phyloP scores from a whole-genome alignment of 2,329 filamentous ascomycete genomes.

The Lecanoromycetidae sp. region DNA sequence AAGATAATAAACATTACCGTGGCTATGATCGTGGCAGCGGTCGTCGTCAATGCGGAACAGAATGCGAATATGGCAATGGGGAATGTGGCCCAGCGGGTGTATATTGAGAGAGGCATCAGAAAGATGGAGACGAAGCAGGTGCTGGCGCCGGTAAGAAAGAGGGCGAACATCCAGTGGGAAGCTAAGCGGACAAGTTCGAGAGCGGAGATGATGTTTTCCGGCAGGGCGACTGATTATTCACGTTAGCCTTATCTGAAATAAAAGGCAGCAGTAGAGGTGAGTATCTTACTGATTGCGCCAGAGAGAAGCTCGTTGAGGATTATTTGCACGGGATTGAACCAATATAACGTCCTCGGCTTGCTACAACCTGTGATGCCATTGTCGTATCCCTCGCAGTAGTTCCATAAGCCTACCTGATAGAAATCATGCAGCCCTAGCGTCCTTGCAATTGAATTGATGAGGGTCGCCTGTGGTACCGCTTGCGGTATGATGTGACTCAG shows the following conservation, averaged over 20 bases:
- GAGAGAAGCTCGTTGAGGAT: slow-evolving; percentile 66
- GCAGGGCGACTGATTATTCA: slow-evolving; percentile 51
- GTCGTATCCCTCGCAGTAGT: slow-evolving; percentile 73
- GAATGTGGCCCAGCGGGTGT: slow-evolving; percentile 40
- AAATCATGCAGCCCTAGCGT: slow-evolving; percentile 85
- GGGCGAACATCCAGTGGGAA: slow-evolving; percentile 77
- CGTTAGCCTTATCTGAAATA: neutral
- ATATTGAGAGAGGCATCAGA: slow-evolving; percentile 42
- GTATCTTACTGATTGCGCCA: slow-evolving; percentile 56
- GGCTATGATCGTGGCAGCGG: slow-evolving; percentile 59
- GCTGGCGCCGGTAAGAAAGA: slow-evolving; percentile 62
- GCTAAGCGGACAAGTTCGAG: slow-evolving; percentile 61
- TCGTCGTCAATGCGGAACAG: slow-evolving; percentile 53
- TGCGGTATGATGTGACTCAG: slow-evolving; percentile 69
- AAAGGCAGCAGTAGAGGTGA: neutral
- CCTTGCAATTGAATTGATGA: slow-evolving; percentile 80
- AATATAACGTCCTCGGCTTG: slow-evolving; percentile 57
- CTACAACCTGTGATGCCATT: slow-evolving; percentile 48
- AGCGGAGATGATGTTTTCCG: slow-evolving; percentile 58
- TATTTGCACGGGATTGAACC: slow-evolving; percentile 83
- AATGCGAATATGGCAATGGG: slow-evolving; percentile 57
- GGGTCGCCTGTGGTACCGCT: slow-evolving; percentile 55
- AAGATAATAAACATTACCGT: slow-evolving; percentile 79
- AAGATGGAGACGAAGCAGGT: slow-evolving; percentile 64
- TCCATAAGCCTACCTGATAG: slow-evolving; percentile 86